Evolutionary conservation across 805 yeast species (phyloP).

Genomic region (Starmerella sp.): DNA sequence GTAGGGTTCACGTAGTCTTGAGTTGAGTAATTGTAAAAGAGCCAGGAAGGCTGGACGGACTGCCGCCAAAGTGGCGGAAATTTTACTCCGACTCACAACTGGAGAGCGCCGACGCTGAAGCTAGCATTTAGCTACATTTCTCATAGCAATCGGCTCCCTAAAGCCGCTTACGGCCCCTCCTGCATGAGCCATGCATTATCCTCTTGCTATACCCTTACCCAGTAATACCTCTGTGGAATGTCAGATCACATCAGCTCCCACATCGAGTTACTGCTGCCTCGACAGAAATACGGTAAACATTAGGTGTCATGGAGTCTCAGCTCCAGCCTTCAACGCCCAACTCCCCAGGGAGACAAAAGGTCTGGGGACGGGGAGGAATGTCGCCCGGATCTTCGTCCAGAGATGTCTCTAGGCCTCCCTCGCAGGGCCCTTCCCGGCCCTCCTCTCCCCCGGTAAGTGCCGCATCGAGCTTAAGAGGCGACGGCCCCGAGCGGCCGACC

Average conservation of each 20-base stretch:
- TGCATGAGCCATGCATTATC: background rate
- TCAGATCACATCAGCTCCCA: background rate
- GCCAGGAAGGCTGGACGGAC: no score
- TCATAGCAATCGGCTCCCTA: no score
- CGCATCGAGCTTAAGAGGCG: background rate
- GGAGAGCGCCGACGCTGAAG: no score
- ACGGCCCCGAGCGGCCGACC: slow-evolving; percentile 7
- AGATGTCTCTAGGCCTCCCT: background rate
- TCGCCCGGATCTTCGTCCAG: slow-evolving; percentile 2
- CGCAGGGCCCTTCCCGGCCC: background rate
- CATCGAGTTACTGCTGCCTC: background rate
- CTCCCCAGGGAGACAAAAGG: background rate
- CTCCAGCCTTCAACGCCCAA: background rate
- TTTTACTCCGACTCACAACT: no score
- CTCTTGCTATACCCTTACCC: background rate
- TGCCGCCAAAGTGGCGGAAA: no score
- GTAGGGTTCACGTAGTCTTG: no score
- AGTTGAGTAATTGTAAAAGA: no score
- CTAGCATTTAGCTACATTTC: no score
- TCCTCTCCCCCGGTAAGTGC: slow-evolving; percentile 1
- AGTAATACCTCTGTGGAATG: background rate
- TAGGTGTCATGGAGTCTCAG: background rate
- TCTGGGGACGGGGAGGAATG: background rate
- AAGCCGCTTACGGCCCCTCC: background rate
- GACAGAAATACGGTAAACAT: background rate